Evolutionary conservation across 176 grass and related monocot genomes (phyloP), one percentile per base, ranked within the genome.

Genomic region (Rhipidocladum racemiflorum): DNA sequence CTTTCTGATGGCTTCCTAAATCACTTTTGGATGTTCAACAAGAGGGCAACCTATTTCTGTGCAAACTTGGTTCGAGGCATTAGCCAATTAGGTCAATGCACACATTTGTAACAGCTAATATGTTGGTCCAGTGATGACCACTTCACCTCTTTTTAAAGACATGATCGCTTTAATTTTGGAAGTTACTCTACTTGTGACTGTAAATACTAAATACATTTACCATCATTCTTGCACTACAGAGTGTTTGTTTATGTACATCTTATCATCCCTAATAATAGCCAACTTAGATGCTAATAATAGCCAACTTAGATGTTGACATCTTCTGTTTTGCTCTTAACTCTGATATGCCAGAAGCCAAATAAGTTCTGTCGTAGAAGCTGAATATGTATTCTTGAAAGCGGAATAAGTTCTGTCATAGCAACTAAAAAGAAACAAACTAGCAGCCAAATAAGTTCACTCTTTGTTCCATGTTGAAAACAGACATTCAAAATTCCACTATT

Each of bases 1-100:
- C 10, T 70, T 62, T 84, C 61, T 70, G 12, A 34, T 61, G 16
- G 15, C 6, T 83, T 44, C 0, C 45, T 54, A 36, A 68, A 21
- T 35, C 50, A 60, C 36, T 68, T 46, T 49, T 11, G 20, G 42
- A 85, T 70, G 29, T 85, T 78, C 27, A 39, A 32, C n/a, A 28
- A 16, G 25, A 43, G 55, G 0, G 38, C 57, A n/a, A 30, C 23
- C 27, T 68, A 42, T 72, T 18, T 77, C 9, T 63, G 13, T 43
- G 75, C 34, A 64, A 49, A 39, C 29, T 49, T 29, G 44, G 4
- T 73, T 6, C 23, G 20, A 20, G 36, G 27, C 18, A 61, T 81
- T 48, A 48, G 14, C 3, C 45, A 48, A 48, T 48, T 38, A 48
- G 50, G 5, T 29, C 44, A 49, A 29, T 9, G 24, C 3, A 39